Evolutionary conservation across 768 basidiomycete species (phyloP), one percentile per base, ranked within the genome.

Genomic region (Termitomyces sp.): DNA sequence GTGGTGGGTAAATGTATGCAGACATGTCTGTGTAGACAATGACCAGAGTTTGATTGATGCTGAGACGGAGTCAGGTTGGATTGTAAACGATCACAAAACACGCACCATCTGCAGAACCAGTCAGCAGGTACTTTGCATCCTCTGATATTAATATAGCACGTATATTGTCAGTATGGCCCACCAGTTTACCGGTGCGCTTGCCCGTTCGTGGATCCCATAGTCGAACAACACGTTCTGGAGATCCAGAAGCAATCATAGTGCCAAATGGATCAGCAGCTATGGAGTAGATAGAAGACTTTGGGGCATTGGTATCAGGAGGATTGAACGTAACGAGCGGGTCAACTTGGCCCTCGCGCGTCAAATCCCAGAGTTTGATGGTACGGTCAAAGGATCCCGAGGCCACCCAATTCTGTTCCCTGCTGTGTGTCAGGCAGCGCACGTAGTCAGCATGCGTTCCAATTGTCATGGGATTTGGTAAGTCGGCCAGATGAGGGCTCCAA

Each of bases 151-250:
- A 73, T 48, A 98, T 89, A 4, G 93, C 86, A 9, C 96, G 83
- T 62, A 99, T 95, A 67, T 98, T 98, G 73, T 99, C 97, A 0
- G 96, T 96, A 71, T 99, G 96, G 0, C 96, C 96, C 7, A 98
- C 93, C 0, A 98, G 82, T 69, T 97, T 94, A 11, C 88, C 86
- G 2, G 82, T 87, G 48, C 91, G 81, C 68, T 88, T 92, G 9
- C 92, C 92, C 1, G 86, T 83, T 15, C 97, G 82, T 4, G 96
- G 94, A 70, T 99, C 97, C 95, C 95, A 99, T 63, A 97, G 76
- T 25, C 95, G 79, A 31, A 99, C 79, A 2, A 98, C 91, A 29
- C 92, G 82, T 71, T 98, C 96, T 0, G 96, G 96, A 2, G 92
- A 91, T 0, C 96, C 96, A 6, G 92, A 91, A 14, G 89, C 96